phyloP scores from a whole-genome alignment of 345 rosid genomes.

The Acer yangbiense region DNA sequence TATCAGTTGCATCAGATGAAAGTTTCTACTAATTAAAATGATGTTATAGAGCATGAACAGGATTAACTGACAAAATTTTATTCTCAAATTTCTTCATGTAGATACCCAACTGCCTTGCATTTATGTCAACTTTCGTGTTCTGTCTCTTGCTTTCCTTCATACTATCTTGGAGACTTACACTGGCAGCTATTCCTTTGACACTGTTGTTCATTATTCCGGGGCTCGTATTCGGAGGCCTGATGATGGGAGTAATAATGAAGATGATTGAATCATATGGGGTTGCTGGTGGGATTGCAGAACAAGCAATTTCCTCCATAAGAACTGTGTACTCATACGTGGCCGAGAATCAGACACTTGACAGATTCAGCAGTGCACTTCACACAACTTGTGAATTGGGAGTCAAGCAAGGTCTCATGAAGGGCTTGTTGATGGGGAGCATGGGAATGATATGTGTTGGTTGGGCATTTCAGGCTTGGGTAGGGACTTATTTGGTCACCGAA shows the following conservation, averaged over 20 bases:
- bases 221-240: conserved; percentile 61
- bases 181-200: conserved; percentile 60
- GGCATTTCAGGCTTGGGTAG: conserved; percentile 72
- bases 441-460: conserved; percentile 64
- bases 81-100: conserved; percentile 23
- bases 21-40: neutral
- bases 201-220: conserved; percentile 59
- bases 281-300: conserved; percentile 74
- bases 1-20: neutral
- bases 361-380: conserved; percentile 53
- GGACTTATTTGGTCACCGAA: conserved; percentile 57
- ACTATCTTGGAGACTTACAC: conserved; percentile 60
- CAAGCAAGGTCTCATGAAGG: conserved; percentile 63
- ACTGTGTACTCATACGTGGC: conserved; percentile 64
- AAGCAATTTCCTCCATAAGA: conserved; percentile 66
- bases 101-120: conserved; percentile 62
- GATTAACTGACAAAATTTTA: neutral
- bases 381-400: conserved; percentile 54
- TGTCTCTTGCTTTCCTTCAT: conserved; percentile 52
- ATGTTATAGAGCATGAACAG: neutral
- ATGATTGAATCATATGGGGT: conserved; percentile 57
- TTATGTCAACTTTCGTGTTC: conserved; percentile 51
- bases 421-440: conserved; percentile 74
- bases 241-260: conserved; percentile 62
- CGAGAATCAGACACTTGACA: conserved; percentile 45